Base-by-base conservation (phyloP, 2,329 filamentous ascomycete species). In the Neurospora crassa region DNA sequence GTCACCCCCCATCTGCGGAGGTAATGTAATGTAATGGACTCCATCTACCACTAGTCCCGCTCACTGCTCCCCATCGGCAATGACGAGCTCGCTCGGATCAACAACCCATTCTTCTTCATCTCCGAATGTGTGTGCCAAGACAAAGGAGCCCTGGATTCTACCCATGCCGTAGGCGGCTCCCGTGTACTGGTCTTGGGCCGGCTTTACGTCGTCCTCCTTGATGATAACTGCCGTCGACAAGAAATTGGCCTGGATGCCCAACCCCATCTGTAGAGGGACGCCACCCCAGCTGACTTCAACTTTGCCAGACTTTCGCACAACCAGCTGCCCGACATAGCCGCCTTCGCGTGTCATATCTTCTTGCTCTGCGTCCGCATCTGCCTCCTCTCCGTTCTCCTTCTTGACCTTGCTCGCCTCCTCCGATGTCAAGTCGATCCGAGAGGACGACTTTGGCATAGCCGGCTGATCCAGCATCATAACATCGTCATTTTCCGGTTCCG, bases 241-340 rank as follows among this genome's bases (percentile, higher is more conserved):
- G 76, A 89, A 90, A 74, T 84, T 84, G 29, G 80, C 78, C 67
- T 81, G 79, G 37, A 85, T 84, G 69, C 84, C 85, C 14, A 85
- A 83, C 24, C 85, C 87, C 73, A 90, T 80, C 75, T 86, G 83
- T 71, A 90, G 81, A 43, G 80, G 82, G 72, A 83, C 84, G 37
- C 88, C 88, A 68, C 89, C 89, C 87, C 88, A 91, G 78, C 86
- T 85, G 41, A 91, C 80, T 78, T 90, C 87, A 2, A 89, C 85
- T 72, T 85, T 87, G 73, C 89, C 89, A 10, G 88, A 90, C 77
- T 86, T 85, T 72, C 87, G 86, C 67, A 91, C 86, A 70, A 86
- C 83, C 69, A 91, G 82, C 76, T 86, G 86, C 53, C 89, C 89
- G 68, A 90, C 82, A 77, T 84, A 85, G n/a, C 89, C 89, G 71